These are phyloP conservation scores for Botrytis hyacinthi DNA, from an alignment of 2,329 filamentous ascomycete genomes.

Conservation along the genomic window DNA sequence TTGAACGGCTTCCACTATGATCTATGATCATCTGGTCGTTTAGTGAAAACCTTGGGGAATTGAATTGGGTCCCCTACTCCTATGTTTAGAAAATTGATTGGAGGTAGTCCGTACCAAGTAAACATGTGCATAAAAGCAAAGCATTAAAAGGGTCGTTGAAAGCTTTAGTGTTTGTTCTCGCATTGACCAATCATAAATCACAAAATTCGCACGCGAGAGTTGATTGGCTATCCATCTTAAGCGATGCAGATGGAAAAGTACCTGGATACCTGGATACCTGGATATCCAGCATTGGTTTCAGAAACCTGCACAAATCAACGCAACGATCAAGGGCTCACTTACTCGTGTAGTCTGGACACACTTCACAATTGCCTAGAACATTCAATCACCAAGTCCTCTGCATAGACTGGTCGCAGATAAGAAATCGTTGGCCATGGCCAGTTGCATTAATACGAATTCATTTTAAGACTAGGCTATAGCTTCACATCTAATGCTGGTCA, in stretches of 20 bases:
- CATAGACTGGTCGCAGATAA: background rate
- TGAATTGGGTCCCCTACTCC: background rate
- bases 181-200: slow-evolving; percentile 22
- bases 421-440: background rate
- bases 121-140: slow-evolving; percentile 19
- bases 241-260: slow-evolving; percentile 1
- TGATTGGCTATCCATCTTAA: slow-evolving; percentile 15
- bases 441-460: slow-evolving; percentile 16
- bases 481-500: slow-evolving; percentile 12
- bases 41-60: background rate
- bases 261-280: background rate
- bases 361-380: background rate
- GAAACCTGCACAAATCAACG: slow-evolving; percentile 3
- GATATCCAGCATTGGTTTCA: background rate
- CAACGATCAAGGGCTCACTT: background rate
- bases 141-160: slow-evolving; percentile 13
- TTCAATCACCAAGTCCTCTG: background rate
- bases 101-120: background rate
- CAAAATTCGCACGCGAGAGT: slow-evolving; percentile 25
- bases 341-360: background rate
- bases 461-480: slow-evolving; percentile 6
- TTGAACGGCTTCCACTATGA: no score
- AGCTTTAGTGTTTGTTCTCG: background rate
- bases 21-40: background rate
- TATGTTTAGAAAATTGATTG: background rate